Evolutionary conservation across 1,284 basidiomycete genomes (phyloP).

Genomic region (Pseudozyma hubeiensis): DNA sequence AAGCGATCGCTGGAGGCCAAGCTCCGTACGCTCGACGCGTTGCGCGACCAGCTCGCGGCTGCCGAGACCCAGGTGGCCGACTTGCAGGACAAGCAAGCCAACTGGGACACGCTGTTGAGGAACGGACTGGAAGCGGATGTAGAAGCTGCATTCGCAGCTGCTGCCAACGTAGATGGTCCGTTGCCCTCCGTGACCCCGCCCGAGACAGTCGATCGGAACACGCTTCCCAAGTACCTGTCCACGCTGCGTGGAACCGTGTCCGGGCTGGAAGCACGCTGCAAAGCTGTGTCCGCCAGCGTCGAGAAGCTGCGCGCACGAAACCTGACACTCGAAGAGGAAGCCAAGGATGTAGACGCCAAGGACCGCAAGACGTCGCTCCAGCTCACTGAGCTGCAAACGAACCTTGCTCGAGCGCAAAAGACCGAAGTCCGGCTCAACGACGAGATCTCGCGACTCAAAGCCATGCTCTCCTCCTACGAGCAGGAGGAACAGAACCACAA

Average conservation of each 20-base stretch:
- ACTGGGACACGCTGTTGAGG: conserved; percentile 39
- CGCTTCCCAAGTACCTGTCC: conserved; percentile 51
- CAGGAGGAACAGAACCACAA: conserved; percentile 60
- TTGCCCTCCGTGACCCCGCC: conserved; percentile 20
- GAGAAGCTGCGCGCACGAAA: conserved; percentile 49
- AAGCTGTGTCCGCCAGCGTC: conserved; percentile 25
- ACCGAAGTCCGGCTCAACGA: conserved; percentile 25
- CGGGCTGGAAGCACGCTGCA: conserved; percentile 44
- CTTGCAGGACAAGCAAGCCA: conserved; percentile 45
- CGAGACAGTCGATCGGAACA: conserved; percentile 26
- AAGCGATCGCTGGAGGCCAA: conserved; percentile 59
- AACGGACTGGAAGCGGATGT: conserved; percentile 18
- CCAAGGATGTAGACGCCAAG: conserved; percentile 46
- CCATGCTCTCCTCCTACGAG: conserved; percentile 47
- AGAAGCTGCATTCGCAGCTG: conserved; percentile 43
- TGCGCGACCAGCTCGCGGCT: conserved; percentile 40
- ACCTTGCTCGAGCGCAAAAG: conserved; percentile 17
- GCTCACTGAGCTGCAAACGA: conserved; percentile 59
- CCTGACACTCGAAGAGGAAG: conserved; percentile 35
- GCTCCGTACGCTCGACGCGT: conserved; percentile 41
- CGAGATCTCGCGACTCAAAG: conserved; percentile 49
- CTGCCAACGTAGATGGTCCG: conserved; percentile 27
- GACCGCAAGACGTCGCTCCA: conserved; percentile 54
- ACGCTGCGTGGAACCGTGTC: conserved; percentile 48
- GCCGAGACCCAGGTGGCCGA: conserved; percentile 56